Conservation (phyloP, 2,329 filamentous ascomycete genomes). For the Blastomyces emzantsi region DNA sequence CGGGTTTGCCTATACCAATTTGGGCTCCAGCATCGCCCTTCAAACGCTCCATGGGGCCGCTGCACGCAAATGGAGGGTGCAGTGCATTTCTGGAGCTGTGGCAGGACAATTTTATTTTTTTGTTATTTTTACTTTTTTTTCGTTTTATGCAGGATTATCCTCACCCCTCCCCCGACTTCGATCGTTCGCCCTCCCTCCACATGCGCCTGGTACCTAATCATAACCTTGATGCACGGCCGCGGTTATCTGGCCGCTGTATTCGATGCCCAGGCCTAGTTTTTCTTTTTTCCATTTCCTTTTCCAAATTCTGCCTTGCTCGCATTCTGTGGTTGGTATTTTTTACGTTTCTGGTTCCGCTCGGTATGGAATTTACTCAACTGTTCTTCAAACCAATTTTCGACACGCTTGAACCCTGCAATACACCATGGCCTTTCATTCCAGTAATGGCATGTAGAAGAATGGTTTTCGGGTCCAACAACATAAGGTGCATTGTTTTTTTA, state of each 20-base stretch:
- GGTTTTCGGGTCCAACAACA: background rate
- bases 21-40: background rate
- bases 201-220: slow-evolving; percentile 7
- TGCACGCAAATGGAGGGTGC: background rate
- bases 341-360: slow-evolving; percentile 1
- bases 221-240: slow-evolving; percentile 1
- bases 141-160: background rate
- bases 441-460: background rate
- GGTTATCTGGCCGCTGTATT: slow-evolving; percentile 12
- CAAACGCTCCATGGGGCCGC: background rate
- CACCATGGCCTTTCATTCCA: slow-evolving; percentile 6
- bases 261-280: slow-evolving; percentile 10
- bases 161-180: background rate
- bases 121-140: slow-evolving; percentile 1
- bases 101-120: background rate
- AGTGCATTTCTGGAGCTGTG: background rate
- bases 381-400: slow-evolving; percentile 8
- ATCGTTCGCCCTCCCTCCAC: background rate
- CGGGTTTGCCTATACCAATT: slow-evolving; percentile 6
- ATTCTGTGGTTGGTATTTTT: slow-evolving; percentile 7
- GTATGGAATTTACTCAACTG: background rate
- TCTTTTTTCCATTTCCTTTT: background rate
- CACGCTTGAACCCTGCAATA: slow-evolving; percentile 3
- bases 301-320: slow-evolving; percentile 10
- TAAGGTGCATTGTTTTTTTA: slow-evolving; percentile 2